Evolutionary conservation across 345 rosid species (phyloP), one percentile per base, ranked within the genome.

Genomic region (Linum usitatissimum): DNA sequence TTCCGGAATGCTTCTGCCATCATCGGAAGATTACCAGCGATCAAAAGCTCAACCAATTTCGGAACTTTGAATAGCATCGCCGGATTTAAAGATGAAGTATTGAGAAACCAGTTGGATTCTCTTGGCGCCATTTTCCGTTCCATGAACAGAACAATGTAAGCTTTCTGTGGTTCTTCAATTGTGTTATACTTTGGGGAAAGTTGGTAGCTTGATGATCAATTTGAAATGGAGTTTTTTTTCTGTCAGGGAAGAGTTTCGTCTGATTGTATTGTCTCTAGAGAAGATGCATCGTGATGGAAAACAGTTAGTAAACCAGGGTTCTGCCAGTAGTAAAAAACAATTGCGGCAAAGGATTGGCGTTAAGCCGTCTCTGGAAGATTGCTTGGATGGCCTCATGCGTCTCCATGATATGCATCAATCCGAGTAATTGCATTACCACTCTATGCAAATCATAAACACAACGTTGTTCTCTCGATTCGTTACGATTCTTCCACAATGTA

Each of bases 71-170:
- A 72, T 62, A 64, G 68, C 64, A 68, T 91, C 3, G 73, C 54
- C 18, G 92, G 87, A 17, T 75, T 86, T 48, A 78, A 68, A 71
- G 78, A 73, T 53, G 91, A 79, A 0, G 80, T 92, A 36, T 36
- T 84, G 71, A 75, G 72, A 68, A 83, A 84, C 75, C 91, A 85
- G 76, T 78, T 89, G 82, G 85, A 80, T n/a, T 80, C 90, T 42
- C 64, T 89, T 69, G 73, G 84, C 30, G 62, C 30, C 63, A 76
- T 79, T 76, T 74, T 87, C 72, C 78, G 68, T 57, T 85, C 87
- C 10, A 73, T 85, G 84, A 84, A 65, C 60, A 81, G 72, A 31
- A 74, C 82, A 30, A 6, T 85, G 93, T 85, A 75, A 79, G 80
- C 68, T 28, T 64, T 17, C 28, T 19, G 1, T 30, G 23, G 18